Percentiles rank a stretch among this genome's conserved stretches.
Evolutionary conservation across 164 flowering plant species (phyloP).

Genomic region (Stephania cephalantha): DNA sequence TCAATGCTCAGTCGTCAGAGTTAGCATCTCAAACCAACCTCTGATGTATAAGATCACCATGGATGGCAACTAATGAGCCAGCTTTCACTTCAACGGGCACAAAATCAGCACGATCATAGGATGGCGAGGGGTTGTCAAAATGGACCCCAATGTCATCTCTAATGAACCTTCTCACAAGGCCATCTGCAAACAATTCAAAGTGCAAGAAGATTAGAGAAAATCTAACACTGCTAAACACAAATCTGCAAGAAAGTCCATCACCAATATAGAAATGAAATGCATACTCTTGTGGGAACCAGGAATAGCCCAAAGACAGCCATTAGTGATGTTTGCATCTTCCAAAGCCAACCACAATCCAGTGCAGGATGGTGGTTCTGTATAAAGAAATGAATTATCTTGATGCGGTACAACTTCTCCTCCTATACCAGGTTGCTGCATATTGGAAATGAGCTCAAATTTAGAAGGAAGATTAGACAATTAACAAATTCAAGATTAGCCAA

Average conservation of each 20-base stretch:
- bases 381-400: conserved; percentile 92
- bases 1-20: background rate
- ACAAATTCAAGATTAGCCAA: background rate
- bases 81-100: conserved; percentile 89
- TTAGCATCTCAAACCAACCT: conserved; percentile 39
- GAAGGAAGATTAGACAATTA: background rate
- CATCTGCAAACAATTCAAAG: conserved; percentile 41
- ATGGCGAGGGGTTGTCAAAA: conserved; percentile 80
- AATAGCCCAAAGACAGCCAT: conserved; percentile 97
- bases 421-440: conserved; percentile 93
- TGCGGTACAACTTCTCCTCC: conserved; percentile 98
- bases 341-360: conserved; percentile 93
- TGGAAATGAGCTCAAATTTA: conserved; percentile 9
- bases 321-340: conserved; percentile 75
- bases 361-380: conserved; percentile 83
- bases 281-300: conserved; percentile 93
- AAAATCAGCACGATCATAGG: conserved; percentile 75
- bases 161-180: conserved; percentile 86
- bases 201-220: conserved; percentile 4
- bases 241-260: background rate
- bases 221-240: background rate
- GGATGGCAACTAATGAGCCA: conserved; percentile 82
- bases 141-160: conserved; percentile 79
- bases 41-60: conserved; percentile 93
- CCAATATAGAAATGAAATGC: conserved; percentile 2